Evolutionary conservation across 1,284 basidiomycete genomes (phyloP).

Genomic region (Pyrrhoderma noxium): DNA sequence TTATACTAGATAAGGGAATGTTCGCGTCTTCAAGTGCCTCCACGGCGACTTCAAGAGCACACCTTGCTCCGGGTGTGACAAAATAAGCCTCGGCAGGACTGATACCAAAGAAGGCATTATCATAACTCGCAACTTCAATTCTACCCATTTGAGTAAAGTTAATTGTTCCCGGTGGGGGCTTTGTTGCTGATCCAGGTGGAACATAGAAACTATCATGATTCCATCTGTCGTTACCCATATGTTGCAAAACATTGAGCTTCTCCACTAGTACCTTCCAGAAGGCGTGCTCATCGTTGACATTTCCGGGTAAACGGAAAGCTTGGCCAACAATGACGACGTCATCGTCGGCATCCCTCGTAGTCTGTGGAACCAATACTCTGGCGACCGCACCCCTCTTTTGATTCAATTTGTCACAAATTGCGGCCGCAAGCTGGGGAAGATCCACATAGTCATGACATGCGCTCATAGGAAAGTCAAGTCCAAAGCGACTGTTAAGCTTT

Average conservation of each 20-base stretch:
- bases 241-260: conserved; percentile 27
- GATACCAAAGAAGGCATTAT: conserved; percentile 32
- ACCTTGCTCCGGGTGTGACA: conserved; percentile 27
- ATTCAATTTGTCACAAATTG: conserved; percentile 21
- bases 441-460: conserved; percentile 31
- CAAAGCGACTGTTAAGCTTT: conserved; percentile 26
- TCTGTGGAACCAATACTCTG: not conserved
- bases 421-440: conserved; percentile 24
- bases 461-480: conserved; percentile 27
- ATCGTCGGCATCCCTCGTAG: conserved; percentile 6
- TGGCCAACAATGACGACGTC: conserved; percentile 33
- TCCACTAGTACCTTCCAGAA: conserved; percentile 31
- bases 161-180: conserved; percentile 26
- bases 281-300: conserved; percentile 24
- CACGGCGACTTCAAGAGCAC: conserved; percentile 30
- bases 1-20: conserved; percentile 28
- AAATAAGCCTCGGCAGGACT: conserved; percentile 29
- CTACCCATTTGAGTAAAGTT: conserved; percentile 29
- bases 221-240: conserved; percentile 30
- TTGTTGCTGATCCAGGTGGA: conserved; percentile 8
- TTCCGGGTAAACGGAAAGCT: conserved; percentile 30
- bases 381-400: conserved; percentile 14
- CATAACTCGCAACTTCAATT: conserved; percentile 28
- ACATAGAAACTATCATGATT: conserved; percentile 30
- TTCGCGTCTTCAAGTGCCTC: conserved; percentile 34